Percentiles rank a stretch among this genome's conserved stretches.
These are phyloP conservation scores for Trichosporon ovoides DNA, from an alignment of 1,284 basidiomycete genomes.

Conservation along the genomic window DNA sequence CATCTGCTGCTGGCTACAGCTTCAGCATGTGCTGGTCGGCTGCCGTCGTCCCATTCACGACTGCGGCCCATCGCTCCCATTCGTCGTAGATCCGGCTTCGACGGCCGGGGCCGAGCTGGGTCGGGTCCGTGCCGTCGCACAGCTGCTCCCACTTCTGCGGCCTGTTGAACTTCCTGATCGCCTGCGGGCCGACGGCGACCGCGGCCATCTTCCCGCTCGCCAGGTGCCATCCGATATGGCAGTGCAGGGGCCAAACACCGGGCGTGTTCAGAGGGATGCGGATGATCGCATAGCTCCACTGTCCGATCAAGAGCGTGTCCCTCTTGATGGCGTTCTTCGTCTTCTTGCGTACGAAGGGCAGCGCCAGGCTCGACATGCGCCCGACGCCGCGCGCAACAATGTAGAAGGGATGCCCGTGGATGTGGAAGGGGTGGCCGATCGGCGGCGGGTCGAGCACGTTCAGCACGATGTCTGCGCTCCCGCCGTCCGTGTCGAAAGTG, in stretches of 20 bases:
- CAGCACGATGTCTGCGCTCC: slow-evolving; percentile 19
- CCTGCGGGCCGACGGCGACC: slow-evolving; percentile 5
- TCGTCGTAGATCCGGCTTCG: not conserved
- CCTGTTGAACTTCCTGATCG: not conserved
- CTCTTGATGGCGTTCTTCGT: slow-evolving; percentile 41
- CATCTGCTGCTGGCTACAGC: not conserved
- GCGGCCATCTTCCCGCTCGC: slow-evolving; percentile 19
- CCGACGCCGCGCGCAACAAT: slow-evolving; percentile 30
- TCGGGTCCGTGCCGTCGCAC: not conserved
- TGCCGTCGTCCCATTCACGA: not conserved
- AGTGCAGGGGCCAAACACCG: slow-evolving; percentile 29
- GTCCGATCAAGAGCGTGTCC: slow-evolving; percentile 42
- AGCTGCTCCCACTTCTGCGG: slow-evolving; percentile 5
- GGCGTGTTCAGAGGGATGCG: slow-evolving; percentile 24
- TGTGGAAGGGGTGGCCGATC: slow-evolving; percentile 44
- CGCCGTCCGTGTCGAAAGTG: not conserved
- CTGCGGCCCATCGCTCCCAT: not conserved
- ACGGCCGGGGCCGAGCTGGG: not conserved
- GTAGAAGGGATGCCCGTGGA: slow-evolving; percentile 32
- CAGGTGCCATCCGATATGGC: slow-evolving; percentile 30
- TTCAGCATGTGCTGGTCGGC: not conserved
- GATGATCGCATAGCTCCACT: slow-evolving; percentile 25
- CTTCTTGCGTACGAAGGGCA: not conserved
- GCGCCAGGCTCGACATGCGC: not conserved
- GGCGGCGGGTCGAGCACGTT: slow-evolving; percentile 38